Evolutionary conservation across 2,329 filamentous ascomycete species (phyloP).

Genomic region (Helotiales sp.): DNA sequence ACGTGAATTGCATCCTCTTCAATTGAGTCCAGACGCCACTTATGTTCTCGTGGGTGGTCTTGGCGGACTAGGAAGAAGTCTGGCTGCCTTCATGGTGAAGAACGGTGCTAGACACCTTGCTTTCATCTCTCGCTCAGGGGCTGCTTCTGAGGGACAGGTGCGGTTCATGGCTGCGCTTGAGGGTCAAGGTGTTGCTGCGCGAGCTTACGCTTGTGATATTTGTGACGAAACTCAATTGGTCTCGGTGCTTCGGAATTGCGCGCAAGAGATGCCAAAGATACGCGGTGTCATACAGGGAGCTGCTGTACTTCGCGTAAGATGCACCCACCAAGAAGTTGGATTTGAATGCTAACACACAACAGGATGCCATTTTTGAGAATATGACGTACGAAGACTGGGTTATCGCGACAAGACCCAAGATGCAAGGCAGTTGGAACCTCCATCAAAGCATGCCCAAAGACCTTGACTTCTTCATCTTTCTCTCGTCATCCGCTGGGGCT

Average conservation of each 20-base stretch:
- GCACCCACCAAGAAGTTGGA: neutral
- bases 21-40: constrained; percentile 21
- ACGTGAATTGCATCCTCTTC: neutral
- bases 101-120: constrained; percentile 39
- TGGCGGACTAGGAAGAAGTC: constrained; percentile 39
- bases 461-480: constrained; percentile 45
- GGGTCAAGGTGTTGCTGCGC: constrained; percentile 50
- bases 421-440: constrained; percentile 30
- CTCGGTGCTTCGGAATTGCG: neutral
- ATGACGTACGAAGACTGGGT: constrained; percentile 47
- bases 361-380: constrained; percentile 32
- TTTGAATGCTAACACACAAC: neutral
- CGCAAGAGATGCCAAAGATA: constrained; percentile 5
- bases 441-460: constrained; percentile 27
- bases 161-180: constrained; percentile 19
- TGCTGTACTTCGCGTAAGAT: constrained; percentile 13
- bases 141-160: neutral
- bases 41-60: constrained; percentile 42
- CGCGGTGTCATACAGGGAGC: constrained; percentile 11
- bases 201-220: constrained; percentile 11
- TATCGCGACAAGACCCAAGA: constrained; percentile 45
- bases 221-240: neutral
- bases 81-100: constrained; percentile 32
- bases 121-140: constrained; percentile 39
- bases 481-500: constrained; percentile 19